Evolutionary conservation across 495 filamentous ascomycete genomes (phyloP).

Genomic region (Neurospora sp.): DNA sequence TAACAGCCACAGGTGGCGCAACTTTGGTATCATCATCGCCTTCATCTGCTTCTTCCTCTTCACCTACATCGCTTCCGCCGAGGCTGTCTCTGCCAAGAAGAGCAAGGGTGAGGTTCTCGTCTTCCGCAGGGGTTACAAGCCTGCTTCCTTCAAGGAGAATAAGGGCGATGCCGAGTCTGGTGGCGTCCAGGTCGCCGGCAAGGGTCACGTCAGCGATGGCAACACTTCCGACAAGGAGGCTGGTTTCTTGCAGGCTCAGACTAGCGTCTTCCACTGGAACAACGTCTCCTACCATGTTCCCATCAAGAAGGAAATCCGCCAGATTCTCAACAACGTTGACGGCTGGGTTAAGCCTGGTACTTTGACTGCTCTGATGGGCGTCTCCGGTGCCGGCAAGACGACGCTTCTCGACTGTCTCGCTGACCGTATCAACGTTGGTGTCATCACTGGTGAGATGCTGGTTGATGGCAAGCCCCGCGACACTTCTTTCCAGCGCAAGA

Average conservation of each 20-base stretch:
- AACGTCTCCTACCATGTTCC: constrained; percentile 84
- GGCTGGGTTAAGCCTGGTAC: constrained; percentile 91
- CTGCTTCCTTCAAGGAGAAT: constrained; percentile 45
- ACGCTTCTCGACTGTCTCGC: constrained; percentile 66
- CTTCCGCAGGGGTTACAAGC: constrained; percentile 68
- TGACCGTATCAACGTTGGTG: constrained; percentile 73
- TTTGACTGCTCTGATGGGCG: constrained; percentile 79
- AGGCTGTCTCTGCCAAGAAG: constrained; percentile 64
- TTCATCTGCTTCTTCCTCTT: constrained; percentile 60
- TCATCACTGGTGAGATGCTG: constrained; percentile 76
- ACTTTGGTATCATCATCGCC: constrained; percentile 68
- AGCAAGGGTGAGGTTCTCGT: constrained; percentile 86
- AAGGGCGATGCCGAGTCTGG: constrained; percentile 46
- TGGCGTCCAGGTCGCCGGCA: constrained; percentile 30
- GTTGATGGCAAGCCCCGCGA: constrained; percentile 70
- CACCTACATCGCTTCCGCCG: constrained; percentile 60
- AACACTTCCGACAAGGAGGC: constrained; percentile 37
- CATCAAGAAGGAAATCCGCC: constrained; percentile 64
- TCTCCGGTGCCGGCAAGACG: constrained; percentile 64
- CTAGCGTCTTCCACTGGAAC: constrained; percentile 74
- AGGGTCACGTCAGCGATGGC: constrained; percentile 32
- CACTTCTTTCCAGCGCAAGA: constrained; percentile 81
- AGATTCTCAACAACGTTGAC: constrained; percentile 73
- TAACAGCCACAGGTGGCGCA: constrained; percentile 59
- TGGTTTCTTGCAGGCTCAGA: constrained; percentile 43